Base-by-base conservation (phyloP, 148 eudicot genomes). In the Heliamphora exappendiculata region DNA sequence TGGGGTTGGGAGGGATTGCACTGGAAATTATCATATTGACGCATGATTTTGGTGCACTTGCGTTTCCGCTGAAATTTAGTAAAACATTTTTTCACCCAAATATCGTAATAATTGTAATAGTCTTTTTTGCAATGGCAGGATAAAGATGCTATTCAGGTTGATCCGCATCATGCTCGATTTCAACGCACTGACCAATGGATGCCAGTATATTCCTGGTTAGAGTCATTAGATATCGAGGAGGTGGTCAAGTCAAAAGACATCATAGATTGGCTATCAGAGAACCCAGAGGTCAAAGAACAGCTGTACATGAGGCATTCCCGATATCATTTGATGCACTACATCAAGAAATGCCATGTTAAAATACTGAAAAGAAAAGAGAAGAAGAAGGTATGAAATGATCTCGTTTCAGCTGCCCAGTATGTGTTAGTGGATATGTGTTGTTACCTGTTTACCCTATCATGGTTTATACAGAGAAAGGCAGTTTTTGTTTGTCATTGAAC, bases 181-280 rank as follows among this genome's bases (percentile, higher is more conserved):
- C 97, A 94, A 81, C 89, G 98, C 67, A 89, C 96, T 51, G 97
- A 94, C 75, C 90, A 79, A 31, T 94, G 98, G 98, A 81, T 79
- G 82, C 98, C 98, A 70, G 96, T 94, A 60, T 94, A 94, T 86
- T 60, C 93, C 5, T 94, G 98, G 98, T 86, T 94, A 76, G 98
- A 94, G 50, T 85, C 98, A 9, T 81, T 94, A 75, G 86, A 92
- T 66, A 73, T 86, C 11, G 92, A 90, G 78, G 97, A 94, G 76
- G 91, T 92, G 31, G 83, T 94, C 58, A 90, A 87, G 83, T 86
- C 97, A 59, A 85, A 94, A 57, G 98, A 94, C 12, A 89, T 94
- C 17, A 36, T 89, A 37, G 91, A 94, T 77, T 94, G 98, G 98
- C 85, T 94, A 58, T 66, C 89, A 45, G 85, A 76, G 4, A 92